Evolutionary conservation across 2,329 filamentous ascomycete genomes (phyloP).

Genomic region (Colletotrichum orbiculare): DNA sequence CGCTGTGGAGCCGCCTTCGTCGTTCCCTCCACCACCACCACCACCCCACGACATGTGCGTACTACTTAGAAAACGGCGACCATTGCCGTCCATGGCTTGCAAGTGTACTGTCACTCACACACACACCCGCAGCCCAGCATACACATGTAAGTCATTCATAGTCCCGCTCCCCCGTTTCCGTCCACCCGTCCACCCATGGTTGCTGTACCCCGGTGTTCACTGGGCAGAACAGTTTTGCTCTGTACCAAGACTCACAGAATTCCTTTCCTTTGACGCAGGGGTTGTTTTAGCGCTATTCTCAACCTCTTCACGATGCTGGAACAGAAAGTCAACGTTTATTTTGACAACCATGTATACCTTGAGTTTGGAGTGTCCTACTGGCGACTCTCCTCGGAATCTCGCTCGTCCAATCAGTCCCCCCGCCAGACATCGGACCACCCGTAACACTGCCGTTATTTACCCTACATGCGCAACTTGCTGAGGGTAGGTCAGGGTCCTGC

Average conservation of each 20-base stretch:
- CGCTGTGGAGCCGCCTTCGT: slow-evolving; percentile 23
- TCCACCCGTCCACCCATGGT: background rate
- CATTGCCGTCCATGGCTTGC: too few relatives aligned
- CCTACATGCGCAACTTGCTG: background rate
- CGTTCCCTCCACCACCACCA: background rate
- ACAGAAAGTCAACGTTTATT: too few relatives aligned
- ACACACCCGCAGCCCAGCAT: background rate
- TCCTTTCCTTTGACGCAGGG: too few relatives aligned
- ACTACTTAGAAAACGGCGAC: too few relatives aligned
- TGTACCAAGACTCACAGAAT: too few relatives aligned
- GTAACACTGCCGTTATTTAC: background rate
- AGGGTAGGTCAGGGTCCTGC: too few relatives aligned
- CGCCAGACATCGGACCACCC: slow-evolving; percentile 1
- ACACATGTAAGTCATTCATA: slow-evolving; percentile 37
- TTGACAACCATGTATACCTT: background rate
- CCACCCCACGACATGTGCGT: background rate
- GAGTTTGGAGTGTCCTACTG: background rate
- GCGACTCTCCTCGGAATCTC: background rate
- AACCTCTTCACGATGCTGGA: too few relatives aligned
- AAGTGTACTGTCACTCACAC: too few relatives aligned
- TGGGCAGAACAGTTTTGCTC: too few relatives aligned
- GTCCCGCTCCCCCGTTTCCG: background rate
- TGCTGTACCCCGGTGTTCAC: too few relatives aligned
- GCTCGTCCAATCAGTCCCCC: background rate
- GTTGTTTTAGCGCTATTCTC: too few relatives aligned